phyloP scores from a whole-genome alignment of 805 yeast genomes.

The Lachancea thermotolerans region DNA sequence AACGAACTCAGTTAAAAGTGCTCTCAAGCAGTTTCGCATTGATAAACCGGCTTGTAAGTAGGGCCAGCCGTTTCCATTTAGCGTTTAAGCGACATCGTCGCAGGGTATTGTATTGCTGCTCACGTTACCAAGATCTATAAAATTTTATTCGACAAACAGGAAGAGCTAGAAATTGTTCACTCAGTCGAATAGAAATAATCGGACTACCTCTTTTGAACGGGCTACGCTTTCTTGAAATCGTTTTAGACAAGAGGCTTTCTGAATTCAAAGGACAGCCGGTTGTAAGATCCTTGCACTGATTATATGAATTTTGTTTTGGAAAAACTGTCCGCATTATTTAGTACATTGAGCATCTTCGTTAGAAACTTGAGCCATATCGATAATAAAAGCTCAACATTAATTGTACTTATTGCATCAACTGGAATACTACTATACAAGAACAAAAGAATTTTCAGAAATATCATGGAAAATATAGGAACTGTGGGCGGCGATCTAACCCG shows the following conservation, averaged over 20 bases:
- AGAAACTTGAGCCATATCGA: neutral
- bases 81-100: no score
- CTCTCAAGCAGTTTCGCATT: no score
- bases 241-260: no score
- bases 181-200: no score
- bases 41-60: no score
- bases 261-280: no score
- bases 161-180: neutral
- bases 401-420: slow-evolving; percentile 8
- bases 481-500: slow-evolving; percentile 6
- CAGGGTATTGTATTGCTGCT: neutral
- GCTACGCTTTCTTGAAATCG: no score
- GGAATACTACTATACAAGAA: slow-evolving; percentile 9
- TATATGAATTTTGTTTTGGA: slow-evolving; percentile 6
- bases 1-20: no score
- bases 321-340: slow-evolving; percentile 1
- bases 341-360: slow-evolving; percentile 4
- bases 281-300: neutral
- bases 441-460: slow-evolving; percentile 4
- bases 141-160: neutral
- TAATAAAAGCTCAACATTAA: slow-evolving; percentile 2
- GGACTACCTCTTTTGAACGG: no score
- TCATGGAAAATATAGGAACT: slow-evolving; percentile 9
- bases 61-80: no score
- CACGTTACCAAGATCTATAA: neutral